A percentile compares a stretch with the other conserved stretches of the same genome.
These are phyloP conservation scores for Trichosanthes cucumerina DNA, from an alignment of 306 rosid genomes.

Conservation along the genomic window DNA sequence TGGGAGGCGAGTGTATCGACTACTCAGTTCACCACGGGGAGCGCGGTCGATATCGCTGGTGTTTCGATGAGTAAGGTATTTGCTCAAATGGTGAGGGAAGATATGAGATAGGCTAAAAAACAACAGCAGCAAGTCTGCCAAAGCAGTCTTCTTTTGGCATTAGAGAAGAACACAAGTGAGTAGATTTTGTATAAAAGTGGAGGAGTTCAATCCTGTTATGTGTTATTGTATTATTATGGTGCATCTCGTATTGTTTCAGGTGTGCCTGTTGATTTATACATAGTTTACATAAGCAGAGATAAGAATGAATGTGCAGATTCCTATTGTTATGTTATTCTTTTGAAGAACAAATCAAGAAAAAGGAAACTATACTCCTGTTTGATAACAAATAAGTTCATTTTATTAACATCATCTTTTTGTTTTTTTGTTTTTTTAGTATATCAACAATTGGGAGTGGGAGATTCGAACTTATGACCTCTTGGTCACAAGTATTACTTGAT, in stretches of 20 bases:
- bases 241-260: not conserved
- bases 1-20: conserved; percentile 20
- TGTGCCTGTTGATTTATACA: not conserved
- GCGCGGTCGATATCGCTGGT: conserved; percentile 34
- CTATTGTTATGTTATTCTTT: not conserved
- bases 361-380: not conserved
- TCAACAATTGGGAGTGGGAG: no score
- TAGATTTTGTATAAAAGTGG: conserved; percentile 8
- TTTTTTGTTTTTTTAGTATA: no score
- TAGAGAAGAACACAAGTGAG: not conserved
- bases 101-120: conserved; percentile 20
- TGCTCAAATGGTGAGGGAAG: conserved; percentile 63
- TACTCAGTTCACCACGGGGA: conserved; percentile 27
- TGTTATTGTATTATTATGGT: not conserved
- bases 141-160: not conserved
- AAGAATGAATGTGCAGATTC: not conserved
- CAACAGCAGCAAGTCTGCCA: not conserved
- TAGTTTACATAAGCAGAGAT: not conserved
- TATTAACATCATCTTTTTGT: not conserved
- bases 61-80: conserved; percentile 64
- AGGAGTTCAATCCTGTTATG: not conserved
- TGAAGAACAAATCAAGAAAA: not conserved
- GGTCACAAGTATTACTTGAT: no score
- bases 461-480: no score
- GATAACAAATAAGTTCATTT: not conserved